phyloP scores from a whole-genome alignment of 2,329 filamentous ascomycete species.

The Lasiodiplodia sp. region DNA sequence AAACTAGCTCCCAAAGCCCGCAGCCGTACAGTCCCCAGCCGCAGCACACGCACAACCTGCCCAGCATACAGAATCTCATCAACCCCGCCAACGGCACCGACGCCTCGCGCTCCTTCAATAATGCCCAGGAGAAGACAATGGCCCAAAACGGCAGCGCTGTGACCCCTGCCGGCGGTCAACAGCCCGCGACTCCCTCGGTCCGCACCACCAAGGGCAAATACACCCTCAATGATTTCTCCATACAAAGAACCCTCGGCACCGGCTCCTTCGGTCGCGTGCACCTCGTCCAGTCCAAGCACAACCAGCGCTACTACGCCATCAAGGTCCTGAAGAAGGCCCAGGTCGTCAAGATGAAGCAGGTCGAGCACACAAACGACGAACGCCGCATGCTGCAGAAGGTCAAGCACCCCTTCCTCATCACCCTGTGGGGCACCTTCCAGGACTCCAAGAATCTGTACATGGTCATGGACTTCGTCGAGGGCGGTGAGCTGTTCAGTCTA shows the following conservation, averaged over 20 bases:
- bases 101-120: slow-evolving; percentile 37
- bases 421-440: slow-evolving; percentile 97
- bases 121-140: slow-evolving; percentile 33
- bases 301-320: slow-evolving; percentile 96
- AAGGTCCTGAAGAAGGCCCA: slow-evolving; percentile 99
- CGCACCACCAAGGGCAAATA: slow-evolving; percentile 97
- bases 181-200: slow-evolving; percentile 40
- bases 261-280: slow-evolving; percentile 97
- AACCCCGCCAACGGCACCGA: slow-evolving; percentile 60
- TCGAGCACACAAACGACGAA: slow-evolving; percentile 99
- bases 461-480: slow-evolving; percentile 99
- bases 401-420: slow-evolving; percentile 97
- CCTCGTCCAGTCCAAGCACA: slow-evolving; percentile 96
- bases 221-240: slow-evolving; percentile 85
- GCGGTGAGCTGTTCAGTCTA: slow-evolving; percentile 94
- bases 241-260: slow-evolving; percentile 90
- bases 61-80: slow-evolving; percentile 85
- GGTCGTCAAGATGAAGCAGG: slow-evolving; percentile 99
- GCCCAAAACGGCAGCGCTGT: slow-evolving; percentile 47
- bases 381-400: slow-evolving; percentile 94
- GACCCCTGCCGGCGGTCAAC: slow-evolving; percentile 45
- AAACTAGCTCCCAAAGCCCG: slow-evolving; percentile 35
- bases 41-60: slow-evolving; percentile 68
- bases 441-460: slow-evolving; percentile 97
- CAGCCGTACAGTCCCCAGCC: slow-evolving; percentile 25